Conservation (phyloP, 768 basidiomycete species). For the Neoboletus magnificus region DNA sequence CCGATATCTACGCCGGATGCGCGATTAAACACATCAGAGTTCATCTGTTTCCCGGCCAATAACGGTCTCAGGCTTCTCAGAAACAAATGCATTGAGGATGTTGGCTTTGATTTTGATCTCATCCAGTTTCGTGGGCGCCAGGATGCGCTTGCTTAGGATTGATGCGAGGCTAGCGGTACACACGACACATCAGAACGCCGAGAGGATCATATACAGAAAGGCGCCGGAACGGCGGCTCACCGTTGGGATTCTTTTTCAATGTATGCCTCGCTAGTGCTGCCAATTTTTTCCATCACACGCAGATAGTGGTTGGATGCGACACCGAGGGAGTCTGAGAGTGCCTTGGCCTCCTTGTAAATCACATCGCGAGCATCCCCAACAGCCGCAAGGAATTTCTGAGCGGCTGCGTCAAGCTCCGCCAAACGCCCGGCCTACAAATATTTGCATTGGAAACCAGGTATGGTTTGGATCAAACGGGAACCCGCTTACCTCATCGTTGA, state of each 20-base stretch:
- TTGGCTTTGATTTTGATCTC: constrained; percentile 93
- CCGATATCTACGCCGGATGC: constrained; percentile 10
- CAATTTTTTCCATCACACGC: constrained; percentile 86
- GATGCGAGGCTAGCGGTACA: constrained; percentile 53
- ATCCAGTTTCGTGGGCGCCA: constrained; percentile 79
- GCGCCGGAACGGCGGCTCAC: constrained; percentile 40
- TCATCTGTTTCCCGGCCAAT: constrained; percentile 37
- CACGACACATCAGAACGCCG: constrained; percentile 3
- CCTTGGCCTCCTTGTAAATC: constrained; percentile 64
- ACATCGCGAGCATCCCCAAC: constrained; percentile 50
- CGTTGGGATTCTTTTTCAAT: constrained; percentile 82
- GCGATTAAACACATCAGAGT: constrained; percentile 34
- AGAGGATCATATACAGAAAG: not conserved
- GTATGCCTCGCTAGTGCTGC: constrained; percentile 68
- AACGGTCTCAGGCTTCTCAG: constrained; percentile 35
- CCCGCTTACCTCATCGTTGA: constrained; percentile 59
- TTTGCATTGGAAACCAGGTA: not conserved
- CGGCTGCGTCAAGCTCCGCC: constrained; percentile 72
- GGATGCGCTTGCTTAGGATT: constrained; percentile 75
- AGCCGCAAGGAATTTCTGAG: constrained; percentile 69
- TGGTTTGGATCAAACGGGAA: not conserved
- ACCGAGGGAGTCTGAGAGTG: constrained; percentile 47
- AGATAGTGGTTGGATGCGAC: constrained; percentile 72
- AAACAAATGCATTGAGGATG: constrained; percentile 64
- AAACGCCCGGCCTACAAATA: constrained; percentile 75